phyloP scores from a whole-genome alignment of 139 green algal genomes.

The Chlamydomonas sp. region DNA sequence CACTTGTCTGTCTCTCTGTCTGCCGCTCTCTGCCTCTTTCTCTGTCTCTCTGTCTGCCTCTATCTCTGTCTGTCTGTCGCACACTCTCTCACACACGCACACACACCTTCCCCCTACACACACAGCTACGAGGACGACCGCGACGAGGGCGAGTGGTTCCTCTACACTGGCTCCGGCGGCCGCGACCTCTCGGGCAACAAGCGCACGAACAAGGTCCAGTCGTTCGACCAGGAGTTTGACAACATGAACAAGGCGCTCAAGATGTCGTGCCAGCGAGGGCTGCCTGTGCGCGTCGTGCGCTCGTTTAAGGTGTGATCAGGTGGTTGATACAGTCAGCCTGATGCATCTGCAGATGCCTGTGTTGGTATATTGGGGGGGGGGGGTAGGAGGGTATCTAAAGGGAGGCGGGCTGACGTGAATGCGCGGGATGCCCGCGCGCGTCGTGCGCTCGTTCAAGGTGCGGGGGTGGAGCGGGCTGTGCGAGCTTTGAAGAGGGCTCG shows the following conservation, averaged over 20 bases:
- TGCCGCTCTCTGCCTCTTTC: no score
- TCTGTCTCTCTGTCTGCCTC: no score
- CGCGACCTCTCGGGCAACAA: slow-evolving; percentile 93
- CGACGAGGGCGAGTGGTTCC: slow-evolving; percentile 7
- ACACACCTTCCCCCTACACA: no score
- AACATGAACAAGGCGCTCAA: slow-evolving; percentile 83
- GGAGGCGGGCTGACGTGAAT: slow-evolving; percentile 76
- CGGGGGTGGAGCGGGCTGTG: background rate
- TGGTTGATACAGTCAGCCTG: background rate
- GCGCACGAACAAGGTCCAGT: slow-evolving; percentile 82
- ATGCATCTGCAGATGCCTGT: background rate
- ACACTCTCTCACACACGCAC: no score
- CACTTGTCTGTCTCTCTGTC: no score
- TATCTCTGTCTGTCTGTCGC: no score
- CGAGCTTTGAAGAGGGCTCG: no score
- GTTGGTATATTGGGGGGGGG: background rate
- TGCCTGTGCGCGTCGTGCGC: slow-evolving; percentile 86
- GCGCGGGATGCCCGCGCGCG: slow-evolving; percentile 78
- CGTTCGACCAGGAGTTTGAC: slow-evolving; percentile 81
- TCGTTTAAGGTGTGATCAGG: slow-evolving; percentile 43
- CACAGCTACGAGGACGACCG: slow-evolving; percentile 5
- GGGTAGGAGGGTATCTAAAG: slow-evolving; percentile 23
- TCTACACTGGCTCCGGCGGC: slow-evolving; percentile 49
- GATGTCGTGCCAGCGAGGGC: slow-evolving; percentile 71
- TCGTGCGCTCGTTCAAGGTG: slow-evolving; percentile 73